phyloP scores from a whole-genome alignment of 805 yeast species.

The Kodamaea hsintzibuensis region DNA sequence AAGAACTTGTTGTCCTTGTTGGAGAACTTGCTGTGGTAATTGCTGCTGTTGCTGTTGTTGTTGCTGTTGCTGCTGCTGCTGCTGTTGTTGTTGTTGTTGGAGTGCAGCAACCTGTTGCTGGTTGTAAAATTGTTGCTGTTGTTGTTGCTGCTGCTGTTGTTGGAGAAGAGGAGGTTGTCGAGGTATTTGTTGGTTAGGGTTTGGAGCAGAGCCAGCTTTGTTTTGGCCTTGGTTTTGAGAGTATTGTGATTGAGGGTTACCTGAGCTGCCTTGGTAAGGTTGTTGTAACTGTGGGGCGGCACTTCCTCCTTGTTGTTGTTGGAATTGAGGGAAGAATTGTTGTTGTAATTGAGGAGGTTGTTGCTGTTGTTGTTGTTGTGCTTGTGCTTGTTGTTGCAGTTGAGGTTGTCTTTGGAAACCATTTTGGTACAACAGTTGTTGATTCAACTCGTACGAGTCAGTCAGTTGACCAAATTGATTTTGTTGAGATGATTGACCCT shows the following conservation, averaged over 20 bases:
- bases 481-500: conserved; percentile 5
- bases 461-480: background rate
- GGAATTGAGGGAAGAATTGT: conserved; percentile 25
- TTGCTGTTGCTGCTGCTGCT: conserved; percentile 12
- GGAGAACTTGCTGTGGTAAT: conserved; percentile 12
- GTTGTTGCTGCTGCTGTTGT: conserved; percentile 12
- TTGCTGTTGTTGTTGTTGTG: conserved; percentile 26
- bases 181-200: conserved; percentile 13
- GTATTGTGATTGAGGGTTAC: conserved; percentile 14
- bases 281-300: conserved; percentile 19
- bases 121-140: conserved; percentile 11
- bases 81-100: conserved; percentile 12
- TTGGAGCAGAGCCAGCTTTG: no score
- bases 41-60: conserved; percentile 5
- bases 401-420: conserved; percentile 6
- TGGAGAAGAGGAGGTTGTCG: conserved; percentile 25
- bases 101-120: conserved; percentile 14
- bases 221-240: conserved; percentile 16
- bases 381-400: conserved; percentile 21
- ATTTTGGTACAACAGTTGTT: conserved; percentile 2
- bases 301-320: conserved; percentile 18
- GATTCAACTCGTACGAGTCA: background rate
- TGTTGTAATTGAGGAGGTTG: conserved; percentile 24
- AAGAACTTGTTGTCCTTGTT: conserved; percentile 11
- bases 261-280: conserved; percentile 17